These are phyloP conservation scores for Phaeosphaeria sp. DNA, from an alignment of 2,329 filamentous ascomycete genomes.

Conservation along the genomic window DNA sequence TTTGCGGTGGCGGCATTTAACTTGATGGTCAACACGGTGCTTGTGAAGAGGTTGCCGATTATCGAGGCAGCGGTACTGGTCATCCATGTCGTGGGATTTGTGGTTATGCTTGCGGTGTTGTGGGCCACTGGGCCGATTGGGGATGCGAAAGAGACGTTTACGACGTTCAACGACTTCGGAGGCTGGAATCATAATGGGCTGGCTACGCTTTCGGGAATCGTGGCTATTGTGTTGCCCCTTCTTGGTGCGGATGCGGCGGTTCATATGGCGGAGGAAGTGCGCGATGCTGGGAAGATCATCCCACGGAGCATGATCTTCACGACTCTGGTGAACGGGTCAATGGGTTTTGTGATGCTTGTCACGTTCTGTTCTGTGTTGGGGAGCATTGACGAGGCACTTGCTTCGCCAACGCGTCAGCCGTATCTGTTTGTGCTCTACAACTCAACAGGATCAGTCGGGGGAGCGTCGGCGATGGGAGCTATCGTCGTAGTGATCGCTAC, in stretches of 20 bases:
- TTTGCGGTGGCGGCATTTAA: conserved; percentile 28
- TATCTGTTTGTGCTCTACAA: conserved; percentile 22
- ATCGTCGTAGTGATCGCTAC: conserved; percentile 24
- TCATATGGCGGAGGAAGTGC: conserved; percentile 47
- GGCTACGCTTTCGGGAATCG: conserved; percentile 48
- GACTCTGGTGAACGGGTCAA: conserved; percentile 44
- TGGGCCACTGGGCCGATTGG: conserved; percentile 34
- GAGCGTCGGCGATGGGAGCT: conserved; percentile 15
- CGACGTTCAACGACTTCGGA: conserved; percentile 53
- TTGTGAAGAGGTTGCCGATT: conserved; percentile 47
- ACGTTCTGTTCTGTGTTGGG: conserved; percentile 29
- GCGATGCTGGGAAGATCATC: conserved; percentile 33
- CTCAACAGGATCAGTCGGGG: conserved; percentile 11
- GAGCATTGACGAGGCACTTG: background rate
- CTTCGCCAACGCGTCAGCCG: conserved; percentile 13
- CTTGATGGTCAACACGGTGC: conserved; percentile 50
- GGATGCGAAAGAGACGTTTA: conserved; percentile 50
- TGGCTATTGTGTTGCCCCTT: background rate
- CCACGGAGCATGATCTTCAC: conserved; percentile 50
- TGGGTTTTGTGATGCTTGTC: conserved; percentile 45
- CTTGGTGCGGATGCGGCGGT: conserved; percentile 37
- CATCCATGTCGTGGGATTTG: conserved; percentile 59
- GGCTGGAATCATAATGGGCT: conserved; percentile 49
- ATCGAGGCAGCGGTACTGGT: conserved; percentile 44
- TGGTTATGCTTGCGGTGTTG: conserved; percentile 52